phyloP scores from a whole-genome alignment of 805 yeast species.

The Candida chauliodis region DNA sequence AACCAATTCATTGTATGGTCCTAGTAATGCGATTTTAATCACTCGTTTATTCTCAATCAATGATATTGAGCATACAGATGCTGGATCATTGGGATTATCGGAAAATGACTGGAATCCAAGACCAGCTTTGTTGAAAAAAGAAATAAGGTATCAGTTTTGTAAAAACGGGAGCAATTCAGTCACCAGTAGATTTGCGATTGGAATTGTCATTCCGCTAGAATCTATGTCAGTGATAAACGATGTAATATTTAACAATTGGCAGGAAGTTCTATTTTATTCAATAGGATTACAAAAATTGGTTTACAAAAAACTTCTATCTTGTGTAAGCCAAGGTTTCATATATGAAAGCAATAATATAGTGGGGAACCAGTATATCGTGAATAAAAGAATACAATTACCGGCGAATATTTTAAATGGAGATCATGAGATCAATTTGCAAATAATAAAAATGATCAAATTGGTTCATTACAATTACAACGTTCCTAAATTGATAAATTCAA shows the following conservation, averaged over 20 bases:
- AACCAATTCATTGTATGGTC: conserved; percentile 29
- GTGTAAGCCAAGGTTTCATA: conserved; percentile 15
- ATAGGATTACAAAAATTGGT: conserved; percentile 38
- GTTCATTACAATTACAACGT: conserved; percentile 39
- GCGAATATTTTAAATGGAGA: conserved; percentile 40
- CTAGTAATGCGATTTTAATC: conserved; percentile 36
- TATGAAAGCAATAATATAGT: conserved; percentile 6
- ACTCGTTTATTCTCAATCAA: conserved; percentile 44
- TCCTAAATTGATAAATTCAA: conserved; percentile 43
- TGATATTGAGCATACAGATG: conserved; percentile 19
- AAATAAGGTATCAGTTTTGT: conserved; percentile 14
- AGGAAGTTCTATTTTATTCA: conserved; percentile 39
- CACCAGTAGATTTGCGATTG: conserved; percentile 44
- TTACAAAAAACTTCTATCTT: conserved; percentile 31
- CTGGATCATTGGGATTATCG: not conserved
- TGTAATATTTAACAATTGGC: conserved; percentile 48
- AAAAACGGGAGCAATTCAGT: conserved; percentile 11
- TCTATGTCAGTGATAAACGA: conserved; percentile 28
- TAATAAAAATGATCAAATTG: conserved; percentile 34
- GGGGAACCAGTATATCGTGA: conserved; percentile 18
- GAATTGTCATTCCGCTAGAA: conserved; percentile 47
- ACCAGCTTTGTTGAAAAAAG: conserved; percentile 32
- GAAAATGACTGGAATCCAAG: conserved; percentile 38
- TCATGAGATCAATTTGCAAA: conserved; percentile 35
- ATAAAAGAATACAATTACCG: conserved; percentile 37